A percentile compares a stretch with the other conserved stretches of the same genome.
phyloP scores from a whole-genome alignment of 129 eudicot genomes.

The Centrapalus pauciflorus region DNA sequence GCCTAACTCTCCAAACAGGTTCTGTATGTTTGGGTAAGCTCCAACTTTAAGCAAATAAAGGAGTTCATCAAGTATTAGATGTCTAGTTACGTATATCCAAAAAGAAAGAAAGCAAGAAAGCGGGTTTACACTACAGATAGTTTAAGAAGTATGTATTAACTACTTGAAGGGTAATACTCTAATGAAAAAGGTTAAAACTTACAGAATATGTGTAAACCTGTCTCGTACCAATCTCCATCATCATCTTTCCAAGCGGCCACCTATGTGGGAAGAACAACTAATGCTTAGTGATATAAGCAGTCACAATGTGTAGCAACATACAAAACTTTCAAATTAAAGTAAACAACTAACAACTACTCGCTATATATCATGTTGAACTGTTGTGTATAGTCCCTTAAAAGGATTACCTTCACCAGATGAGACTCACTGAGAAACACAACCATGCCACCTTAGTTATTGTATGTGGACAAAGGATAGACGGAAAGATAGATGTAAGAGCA shows the following conservation, averaged over 20 bases:
- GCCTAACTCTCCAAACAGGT: constrained; percentile 89
- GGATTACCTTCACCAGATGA: not conserved
- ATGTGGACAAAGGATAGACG: not conserved
- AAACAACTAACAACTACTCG: not conserved
- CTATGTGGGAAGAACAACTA: constrained; percentile 27
- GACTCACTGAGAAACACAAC: not conserved
- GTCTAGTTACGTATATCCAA: not conserved
- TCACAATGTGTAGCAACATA: not conserved
- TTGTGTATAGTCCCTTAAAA: not conserved
- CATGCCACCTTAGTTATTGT: not conserved
- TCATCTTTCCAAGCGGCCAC: constrained; percentile 98
- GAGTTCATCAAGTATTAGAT: constrained; percentile 10
- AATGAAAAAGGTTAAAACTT: constrained; percentile 30
- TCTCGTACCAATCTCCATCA: constrained; percentile 99
- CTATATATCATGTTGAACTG: not conserved
- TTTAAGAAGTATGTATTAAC: no score
- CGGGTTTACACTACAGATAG: no score
- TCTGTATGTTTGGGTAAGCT: constrained; percentile 95
- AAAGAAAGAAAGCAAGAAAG: no score
- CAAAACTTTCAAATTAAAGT: not conserved
- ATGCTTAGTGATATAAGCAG: not conserved
- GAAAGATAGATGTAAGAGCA: not conserved
- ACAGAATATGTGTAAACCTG: constrained; percentile 97
- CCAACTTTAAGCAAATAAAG: constrained; percentile 60
- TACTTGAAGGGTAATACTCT: not conserved